Base-by-base conservation (phyloP, 1,139 yeast species). In the Geotrichum histeridarum region DNA sequence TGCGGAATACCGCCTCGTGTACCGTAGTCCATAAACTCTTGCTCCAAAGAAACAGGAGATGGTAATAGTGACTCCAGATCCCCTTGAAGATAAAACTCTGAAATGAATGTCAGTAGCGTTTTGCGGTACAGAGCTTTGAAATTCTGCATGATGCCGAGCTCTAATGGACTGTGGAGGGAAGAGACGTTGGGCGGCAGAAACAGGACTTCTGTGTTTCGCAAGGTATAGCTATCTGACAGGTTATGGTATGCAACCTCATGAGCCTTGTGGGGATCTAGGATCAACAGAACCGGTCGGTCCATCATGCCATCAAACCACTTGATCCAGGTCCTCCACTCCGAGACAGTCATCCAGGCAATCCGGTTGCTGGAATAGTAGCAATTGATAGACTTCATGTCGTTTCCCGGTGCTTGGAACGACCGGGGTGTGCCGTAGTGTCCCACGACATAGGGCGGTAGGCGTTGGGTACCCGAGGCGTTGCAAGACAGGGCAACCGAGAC, bases 401-500 rank as follows among this genome's bases (percentile, higher is more conserved):
- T 51, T 8, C 57, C 54, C 8, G 53, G 51, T 1, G 52, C 53
- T n/a, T 38, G 44, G 38, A 54, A 42, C 7, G 57, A 38, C n/a
- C 51, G 44, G 12, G 55, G 55, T n/a, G 37, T 9, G 15, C 37
- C n/a, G 30, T 43, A 33, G 8, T 52, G 57, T 18, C 57, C 57
- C 33, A 55, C 48, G n/a, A 55, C 53, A 50, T 54, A 55, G 8
- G 57, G 57, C 7, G 52, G 52, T 2, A 55, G 50, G 4, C 53
- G 54, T 15, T 52, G 47, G 5, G 53, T 44, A 2, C 57, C 57
- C 9, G 55, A 45, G 8, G 55, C 53, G 41, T 55, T 55, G 31
- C 49, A 51, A 8, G 52, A 48, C 12, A 55, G 43, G 11, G 55
- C 55, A 12, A 55, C 57, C 6, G 57, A 42, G 31, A 55, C 38